Evolutionary conservation across 805 yeast species (phyloP).

Genomic region (Cephaloascus fragrans): DNA sequence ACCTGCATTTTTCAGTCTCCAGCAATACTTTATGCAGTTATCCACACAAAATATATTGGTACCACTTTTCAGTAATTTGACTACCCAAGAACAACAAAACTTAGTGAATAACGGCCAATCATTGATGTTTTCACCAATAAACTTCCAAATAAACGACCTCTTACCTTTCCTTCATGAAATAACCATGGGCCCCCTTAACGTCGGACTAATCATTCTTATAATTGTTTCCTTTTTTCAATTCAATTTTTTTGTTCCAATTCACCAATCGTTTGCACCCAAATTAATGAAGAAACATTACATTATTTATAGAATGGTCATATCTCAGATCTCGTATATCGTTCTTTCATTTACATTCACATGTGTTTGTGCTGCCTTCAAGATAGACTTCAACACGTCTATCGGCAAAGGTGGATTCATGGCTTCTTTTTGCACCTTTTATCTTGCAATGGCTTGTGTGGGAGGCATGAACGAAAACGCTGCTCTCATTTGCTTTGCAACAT

Average conservation of each 20-base stretch:
- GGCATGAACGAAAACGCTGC: conserved; percentile 25
- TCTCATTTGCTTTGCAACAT: conserved; percentile 16
- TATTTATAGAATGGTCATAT: conserved; percentile 17
- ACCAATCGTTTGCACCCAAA: conserved; percentile 16
- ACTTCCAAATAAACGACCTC: conserved; percentile 10
- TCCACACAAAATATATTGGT: not conserved
- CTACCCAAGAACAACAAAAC: not conserved
- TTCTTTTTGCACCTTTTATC: conserved; percentile 13
- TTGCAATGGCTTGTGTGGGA: conserved; percentile 33
- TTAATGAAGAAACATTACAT: conserved; percentile 21
- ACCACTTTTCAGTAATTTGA: not conserved
- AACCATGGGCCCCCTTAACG: conserved; percentile 29
- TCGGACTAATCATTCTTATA: conserved; percentile 31
- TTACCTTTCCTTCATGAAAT: conserved; percentile 23
- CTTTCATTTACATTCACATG: conserved; percentile 24
- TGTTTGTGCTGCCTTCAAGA: conserved; percentile 29
- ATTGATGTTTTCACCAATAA: not conserved
- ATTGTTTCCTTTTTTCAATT: conserved; percentile 31
- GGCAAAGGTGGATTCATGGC: conserved; percentile 29
- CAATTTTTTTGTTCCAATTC: conserved; percentile 23
- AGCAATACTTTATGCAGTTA: not conserved
- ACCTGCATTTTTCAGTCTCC: not conserved
- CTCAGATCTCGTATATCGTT: conserved; percentile 20
- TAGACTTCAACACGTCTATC: conserved; percentile 24
- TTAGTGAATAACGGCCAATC: not conserved